Evolutionary conservation across 2,329 filamentous ascomycete genomes (phyloP), one percentile per base, ranked within the genome.

Genomic region (Aspergillus thermomutatus): DNA sequence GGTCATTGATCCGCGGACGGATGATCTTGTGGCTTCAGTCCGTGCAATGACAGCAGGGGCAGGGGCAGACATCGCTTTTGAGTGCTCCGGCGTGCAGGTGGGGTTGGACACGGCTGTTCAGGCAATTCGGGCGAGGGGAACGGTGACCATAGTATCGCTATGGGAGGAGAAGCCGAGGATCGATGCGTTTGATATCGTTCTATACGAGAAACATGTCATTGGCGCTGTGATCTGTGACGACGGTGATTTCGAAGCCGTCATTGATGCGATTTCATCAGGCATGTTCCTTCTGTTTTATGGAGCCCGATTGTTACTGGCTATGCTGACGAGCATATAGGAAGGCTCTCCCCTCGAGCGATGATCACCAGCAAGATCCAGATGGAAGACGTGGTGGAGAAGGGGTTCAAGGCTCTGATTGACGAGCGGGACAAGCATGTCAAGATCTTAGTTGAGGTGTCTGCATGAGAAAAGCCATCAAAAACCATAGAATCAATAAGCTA

Each of bases 371-470:
- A 77, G 66, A 84, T 87, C 37, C 67, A 74, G 48, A 74, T 87
- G 56, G 80, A 85, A 21, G 74, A 83, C 21, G 70, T 87, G 14
- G 83, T 84, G 0, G 78, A 86, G 34, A 78, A 82, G 40, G 85
- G 83, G 0, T 83, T 87, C 60, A 76, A 80, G 55, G 77, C 82
- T 1, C 69, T 87, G 54, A 81, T 86, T 34, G 71, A 82, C 6
- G 80, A 87, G 59, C 85, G 84, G 64, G 83, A 87, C 48, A 82
- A 80, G 57, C 83, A 87, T 66, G 82, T 87, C 25, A 87, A 87
- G 72, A 83, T 87, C 31, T 63, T 88, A 48, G 81, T 87, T 50
- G 71, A 62, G 58, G 69, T 59, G 40, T 62, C 52, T 41, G 60
- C 62, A 51, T 65, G 50, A 60, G 27, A 31, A n/a, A 34, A 23